These are phyloP conservation scores for Pistacia atlantica DNA, from an alignment of 345 rosid species.

Conservation along the genomic window DNA sequence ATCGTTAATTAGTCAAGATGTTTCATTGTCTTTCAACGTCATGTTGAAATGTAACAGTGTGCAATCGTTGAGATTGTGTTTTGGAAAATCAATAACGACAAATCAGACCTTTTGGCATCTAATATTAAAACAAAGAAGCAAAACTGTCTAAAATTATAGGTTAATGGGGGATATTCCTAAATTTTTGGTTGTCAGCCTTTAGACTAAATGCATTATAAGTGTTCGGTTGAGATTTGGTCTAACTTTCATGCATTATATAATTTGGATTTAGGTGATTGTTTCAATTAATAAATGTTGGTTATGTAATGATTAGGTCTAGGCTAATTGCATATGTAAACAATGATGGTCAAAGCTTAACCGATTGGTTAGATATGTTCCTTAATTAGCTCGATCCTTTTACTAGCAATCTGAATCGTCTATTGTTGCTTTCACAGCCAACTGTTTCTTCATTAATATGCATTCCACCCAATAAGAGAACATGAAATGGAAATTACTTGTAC, in stretches of 20 bases:
- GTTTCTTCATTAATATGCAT: too few species aligned
- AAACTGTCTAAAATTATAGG: neutral
- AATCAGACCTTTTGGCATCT: neutral
- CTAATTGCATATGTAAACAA: neutral
- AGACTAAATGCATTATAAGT: neutral
- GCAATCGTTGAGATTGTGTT: neutral
- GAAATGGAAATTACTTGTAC: too few species aligned
- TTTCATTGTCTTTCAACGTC: slow-evolving; percentile 20
- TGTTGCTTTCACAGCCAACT: neutral
- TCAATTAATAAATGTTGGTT: neutral
- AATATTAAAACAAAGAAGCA: slow-evolving; percentile 2
- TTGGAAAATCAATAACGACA: neutral
- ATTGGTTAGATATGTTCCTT: neutral
- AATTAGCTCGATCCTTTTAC: neutral
- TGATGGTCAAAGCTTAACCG: neutral
- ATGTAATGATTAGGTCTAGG: neutral
- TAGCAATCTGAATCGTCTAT: neutral
- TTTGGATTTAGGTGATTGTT: neutral
- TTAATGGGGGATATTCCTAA: neutral
- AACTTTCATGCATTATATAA: neutral
- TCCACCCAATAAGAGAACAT: too few species aligned
- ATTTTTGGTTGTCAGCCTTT: neutral
- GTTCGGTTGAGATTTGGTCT: slow-evolving; percentile 23
- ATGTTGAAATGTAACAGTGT: neutral
- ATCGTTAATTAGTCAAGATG: neutral